These are phyloP conservation scores for Thalassiosira hispida DNA, from an alignment of 352 stramenopile genomes.

Conservation along the genomic window DNA sequence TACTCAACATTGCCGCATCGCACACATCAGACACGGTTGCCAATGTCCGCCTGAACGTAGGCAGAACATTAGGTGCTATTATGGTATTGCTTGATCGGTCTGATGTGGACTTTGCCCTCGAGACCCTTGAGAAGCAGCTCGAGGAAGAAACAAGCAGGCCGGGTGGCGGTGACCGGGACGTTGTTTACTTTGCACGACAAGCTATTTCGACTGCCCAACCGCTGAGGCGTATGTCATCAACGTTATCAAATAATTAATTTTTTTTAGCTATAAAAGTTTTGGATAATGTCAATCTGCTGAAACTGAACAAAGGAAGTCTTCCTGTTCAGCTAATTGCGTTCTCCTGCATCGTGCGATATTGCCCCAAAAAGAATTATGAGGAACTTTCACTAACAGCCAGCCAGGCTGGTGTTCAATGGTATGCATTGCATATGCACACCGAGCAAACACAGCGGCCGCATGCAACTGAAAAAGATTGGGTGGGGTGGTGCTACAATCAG, in stretches of 20 bases:
- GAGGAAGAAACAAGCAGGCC: conserved; percentile 63
- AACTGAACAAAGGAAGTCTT: too few relatives aligned
- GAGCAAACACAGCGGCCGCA: too few relatives aligned
- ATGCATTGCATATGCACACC: too few relatives aligned
- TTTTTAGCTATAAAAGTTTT: too few relatives aligned
- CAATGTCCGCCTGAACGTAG: conserved; percentile 84
- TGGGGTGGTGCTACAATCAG: too few relatives aligned
- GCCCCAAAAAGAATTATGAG: too few relatives aligned
- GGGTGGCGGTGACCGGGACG: conserved; percentile 71
- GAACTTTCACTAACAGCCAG: too few relatives aligned
- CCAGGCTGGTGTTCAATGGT: too few relatives aligned
- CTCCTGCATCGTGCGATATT: too few relatives aligned
- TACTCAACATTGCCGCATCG: conserved; percentile 73
- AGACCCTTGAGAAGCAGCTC: conserved; percentile 74
- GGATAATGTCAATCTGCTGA: too few relatives aligned
- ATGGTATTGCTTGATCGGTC: conserved; percentile 67
- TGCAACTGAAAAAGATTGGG: too few relatives aligned
- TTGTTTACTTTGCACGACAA: conserved; percentile 76
- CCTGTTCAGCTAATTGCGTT: too few relatives aligned
- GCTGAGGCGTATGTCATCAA: conserved; percentile 20
- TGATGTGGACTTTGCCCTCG: conserved; percentile 66
- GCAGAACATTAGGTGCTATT: conserved; percentile 59
- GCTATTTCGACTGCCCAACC: conserved; percentile 30
- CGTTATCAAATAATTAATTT: neutral
- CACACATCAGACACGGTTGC: conserved; percentile 70